These are phyloP conservation scores for Phialophora verrucosa DNA, from an alignment of 2,329 filamentous ascomycete species.

Conservation along the genomic window DNA sequence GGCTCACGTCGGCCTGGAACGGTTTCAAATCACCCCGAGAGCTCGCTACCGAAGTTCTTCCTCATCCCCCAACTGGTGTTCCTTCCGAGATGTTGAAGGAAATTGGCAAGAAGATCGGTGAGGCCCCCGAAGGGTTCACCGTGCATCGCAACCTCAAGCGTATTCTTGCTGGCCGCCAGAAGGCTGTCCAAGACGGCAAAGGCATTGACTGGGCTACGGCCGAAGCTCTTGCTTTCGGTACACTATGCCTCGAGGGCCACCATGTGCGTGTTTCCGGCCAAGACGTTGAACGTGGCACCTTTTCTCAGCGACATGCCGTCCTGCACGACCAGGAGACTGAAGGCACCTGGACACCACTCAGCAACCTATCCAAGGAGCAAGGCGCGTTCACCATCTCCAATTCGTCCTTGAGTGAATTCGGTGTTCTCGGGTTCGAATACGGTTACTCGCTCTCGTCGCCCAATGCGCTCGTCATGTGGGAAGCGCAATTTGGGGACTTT, in stretches of 20 bases:
- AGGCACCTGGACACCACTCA: constrained; percentile 87
- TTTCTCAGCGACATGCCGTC: constrained; percentile 96
- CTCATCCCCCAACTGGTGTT: constrained; percentile 86
- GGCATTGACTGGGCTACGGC: constrained; percentile 98
- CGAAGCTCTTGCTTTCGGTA: constrained; percentile 92
- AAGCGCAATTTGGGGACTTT: constrained; percentile 99
- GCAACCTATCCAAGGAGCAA: constrained; percentile 87
- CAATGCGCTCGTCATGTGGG: constrained; percentile 98
- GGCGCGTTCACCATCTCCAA: constrained; percentile 96
- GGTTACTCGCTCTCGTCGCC: constrained; percentile 97
- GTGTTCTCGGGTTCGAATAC: constrained; percentile 92
- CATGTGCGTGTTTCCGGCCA: constrained; percentile 98
- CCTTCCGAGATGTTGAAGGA: constrained; percentile 74
- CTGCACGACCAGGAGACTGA: constrained; percentile 98
- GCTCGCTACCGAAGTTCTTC: constrained; percentile 88
- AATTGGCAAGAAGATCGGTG: constrained; percentile 80
- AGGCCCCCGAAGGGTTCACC: constrained; percentile 80
- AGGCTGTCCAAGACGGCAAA: constrained; percentile 88
- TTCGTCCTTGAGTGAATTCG: constrained; percentile 80
- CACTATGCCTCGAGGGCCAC: constrained; percentile 88
- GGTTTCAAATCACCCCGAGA: constrained; percentile 99
- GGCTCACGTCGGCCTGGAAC: constrained; percentile 98
- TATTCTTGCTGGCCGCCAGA: constrained; percentile 86
- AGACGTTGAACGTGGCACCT: constrained; percentile 98
- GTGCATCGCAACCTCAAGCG: constrained; percentile 96